Base-by-base conservation (phyloP, 1,284 basidiomycete species). In the Papiliotrema terrestris region DNA sequence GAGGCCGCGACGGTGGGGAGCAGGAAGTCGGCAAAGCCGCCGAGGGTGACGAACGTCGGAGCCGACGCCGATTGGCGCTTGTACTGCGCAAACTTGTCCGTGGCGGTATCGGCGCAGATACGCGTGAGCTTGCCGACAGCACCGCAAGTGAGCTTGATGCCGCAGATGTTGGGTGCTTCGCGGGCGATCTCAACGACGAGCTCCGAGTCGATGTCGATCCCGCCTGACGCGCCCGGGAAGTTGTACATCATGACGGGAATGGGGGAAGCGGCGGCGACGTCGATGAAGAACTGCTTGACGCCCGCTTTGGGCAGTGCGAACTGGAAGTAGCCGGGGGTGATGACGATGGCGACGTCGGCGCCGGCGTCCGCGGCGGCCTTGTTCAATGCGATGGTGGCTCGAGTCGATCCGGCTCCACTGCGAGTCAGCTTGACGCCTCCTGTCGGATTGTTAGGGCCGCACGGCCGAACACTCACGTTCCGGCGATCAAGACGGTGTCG, bases 231-330 rank as follows among this genome's bases (percentile, higher is more conserved):
- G 41, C 84, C 88, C 65, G 90, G 90, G 78, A 85, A 94, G 72
- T 94, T 95, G 80, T 95, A 95, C 56, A 93, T 83, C 71, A 95
- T 86, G 55, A 94, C 83, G 4, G 91, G 91, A 57, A 95, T 83
- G 2, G 89, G 88, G 56, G 86, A 88, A 63, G 84, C 86, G 63
- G 84, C 80, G 17, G 88, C 80, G 25, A 93, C 84, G 62, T 90
- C 87, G 36, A 81, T 79, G 79, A 84, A 95, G 78, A 86, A 93
- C 5, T 82, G 81, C 76, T 87, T 88, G 65, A 94, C 79, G 0
- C 91, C 89, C 19, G 79, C 77, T 62, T 78, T 81, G 43, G 79
- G 78, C 62, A 92, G 78, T 5, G 82, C 86, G 8, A 88, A 88
- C 23, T 89, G 85, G 69, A 86, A 95, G 79, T 93, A 94, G 46